Evolutionary conservation across 352 stramenopile genomes (phyloP), one percentile per base, ranked within the genome.

Genomic region (Pythium sp.): DNA sequence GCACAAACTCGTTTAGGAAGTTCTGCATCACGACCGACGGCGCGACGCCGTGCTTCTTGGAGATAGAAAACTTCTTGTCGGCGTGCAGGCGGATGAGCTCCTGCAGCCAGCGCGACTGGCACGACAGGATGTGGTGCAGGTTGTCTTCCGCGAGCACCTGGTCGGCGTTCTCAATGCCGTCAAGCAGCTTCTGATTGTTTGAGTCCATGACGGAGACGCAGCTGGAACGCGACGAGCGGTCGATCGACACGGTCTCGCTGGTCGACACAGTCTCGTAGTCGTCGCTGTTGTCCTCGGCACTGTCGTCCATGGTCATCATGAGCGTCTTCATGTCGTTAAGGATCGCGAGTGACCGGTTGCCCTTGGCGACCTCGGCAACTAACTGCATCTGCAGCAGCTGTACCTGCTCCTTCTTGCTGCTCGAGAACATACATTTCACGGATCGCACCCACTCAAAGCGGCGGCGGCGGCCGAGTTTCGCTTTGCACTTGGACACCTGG

Each of bases 371-470:
- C 32, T 88, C 79, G n/a, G 84, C 84, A 34, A 89, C 78, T 2
- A 92, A 72, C 62, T 91, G 81, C 79, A 92, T 89, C 67, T 86
- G 84, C 20, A 89, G 71, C 41, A 92, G 63, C 60, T 77, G 70
- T 11, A 92, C 74, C 57, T 87, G 82, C 38, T 91, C 76, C 47
- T 83, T 79, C 22, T 78, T 72, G 38, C 72, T 77, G 9, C 74
- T 74, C n/a, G 79, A 81, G 60, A 89, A 80, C 58, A 79, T 69
- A 38, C 73, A 63, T 34, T 72, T 68, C 7, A 92, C 72, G n/a
- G 77, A 80, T 24, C 80, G 79, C 22, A 90, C 64, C 41, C 86
- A 72, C 57, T 85, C 76, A 28, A 70, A 64, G 24, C 64, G 56
- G 20, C 79, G 75, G 7, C 81, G 79, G 41, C 67, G 74, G 24